Evolutionary conservation across 176 grass and related monocot species (phyloP).

Genomic region (Lolium multiflorum): DNA sequence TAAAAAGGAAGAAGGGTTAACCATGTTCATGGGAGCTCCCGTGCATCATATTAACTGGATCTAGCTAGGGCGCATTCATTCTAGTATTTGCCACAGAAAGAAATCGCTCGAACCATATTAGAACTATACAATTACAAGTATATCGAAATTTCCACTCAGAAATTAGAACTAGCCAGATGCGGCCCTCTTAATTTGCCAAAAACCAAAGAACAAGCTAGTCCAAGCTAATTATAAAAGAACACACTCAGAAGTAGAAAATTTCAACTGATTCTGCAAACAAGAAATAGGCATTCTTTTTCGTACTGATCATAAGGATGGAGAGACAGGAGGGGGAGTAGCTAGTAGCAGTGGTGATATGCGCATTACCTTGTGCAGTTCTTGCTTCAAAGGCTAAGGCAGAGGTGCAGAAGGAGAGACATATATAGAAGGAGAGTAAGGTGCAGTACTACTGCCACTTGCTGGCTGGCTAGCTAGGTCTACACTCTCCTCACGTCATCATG

Average conservation of each 20-base stretch:
- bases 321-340: slow-evolving; percentile 16
- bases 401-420: slow-evolving; percentile 53
- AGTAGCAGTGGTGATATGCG: slow-evolving; percentile 13
- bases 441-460: neutral
- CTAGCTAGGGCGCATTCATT: neutral
- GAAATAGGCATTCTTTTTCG: slow-evolving; percentile 37
- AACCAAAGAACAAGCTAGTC: neutral
- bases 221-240: slow-evolving; percentile 15
- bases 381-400: slow-evolving; percentile 60
- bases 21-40: neutral
- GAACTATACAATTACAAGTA: neutral
- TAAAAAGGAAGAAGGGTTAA: neutral
- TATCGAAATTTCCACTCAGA: neutral
- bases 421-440: slow-evolving; percentile 53
- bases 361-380: slow-evolving; percentile 55
- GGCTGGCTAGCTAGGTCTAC: neutral
- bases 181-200: slow-evolving; percentile 4
- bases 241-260: slow-evolving; percentile 37
- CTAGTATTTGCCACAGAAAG: neutral
- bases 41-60: neutral
- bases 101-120: neutral
- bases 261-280: slow-evolving; percentile 26
- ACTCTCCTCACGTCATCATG: neutral
- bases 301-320: slow-evolving; percentile 39
- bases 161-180: neutral